Percentiles rank a stretch among this genome's conserved stretches.
Evolutionary conservation across 2,329 filamentous ascomycete species (phyloP).

Genomic region (Knufia fluminis): DNA sequence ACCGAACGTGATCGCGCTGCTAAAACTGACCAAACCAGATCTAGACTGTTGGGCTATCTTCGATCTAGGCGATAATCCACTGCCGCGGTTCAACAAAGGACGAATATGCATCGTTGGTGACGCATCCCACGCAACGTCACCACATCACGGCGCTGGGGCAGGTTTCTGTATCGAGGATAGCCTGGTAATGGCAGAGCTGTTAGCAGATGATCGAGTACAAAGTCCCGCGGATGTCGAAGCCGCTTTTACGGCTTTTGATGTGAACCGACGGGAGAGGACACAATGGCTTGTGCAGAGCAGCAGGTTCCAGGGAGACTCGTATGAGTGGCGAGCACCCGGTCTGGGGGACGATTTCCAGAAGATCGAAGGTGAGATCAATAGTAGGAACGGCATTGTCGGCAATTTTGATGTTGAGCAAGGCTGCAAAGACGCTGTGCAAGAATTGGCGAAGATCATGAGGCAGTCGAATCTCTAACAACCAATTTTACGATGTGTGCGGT

Average conservation of each 20-base stretch:
- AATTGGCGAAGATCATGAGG: constrained; percentile 17
- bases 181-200: constrained; percentile 24
- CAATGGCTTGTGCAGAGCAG: constrained; percentile 31
- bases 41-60: constrained; percentile 34
- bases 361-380: constrained; percentile 32
- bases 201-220: constrained; percentile 22
- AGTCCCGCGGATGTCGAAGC: constrained; percentile 22
- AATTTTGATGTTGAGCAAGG: constrained; percentile 24
- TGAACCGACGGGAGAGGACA: constrained; percentile 23
- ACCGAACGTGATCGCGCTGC: constrained; percentile 18
- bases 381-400: constrained; percentile 19
- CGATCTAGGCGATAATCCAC: constrained; percentile 31
- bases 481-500: too few relatives aligned
- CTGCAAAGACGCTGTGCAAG: constrained; percentile 23
- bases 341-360: constrained; percentile 29
- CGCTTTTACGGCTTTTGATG: constrained; percentile 26
- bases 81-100: constrained; percentile 29
- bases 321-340: constrained; percentile 27
- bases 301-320: constrained; percentile 27
- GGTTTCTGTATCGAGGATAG: constrained; percentile 29
- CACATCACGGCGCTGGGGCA: constrained; percentile 34
- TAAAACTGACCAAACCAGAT: constrained; percentile 25
- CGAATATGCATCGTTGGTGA: constrained; percentile 31
- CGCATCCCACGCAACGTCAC: constrained; percentile 34
- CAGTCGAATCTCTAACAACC: neutral